A percentile compares a stretch with the other conserved stretches of the same genome.
These are phyloP conservation scores for Neoboletus brunneissimus DNA, from an alignment of 768 basidiomycete genomes.

Conservation along the genomic window DNA sequence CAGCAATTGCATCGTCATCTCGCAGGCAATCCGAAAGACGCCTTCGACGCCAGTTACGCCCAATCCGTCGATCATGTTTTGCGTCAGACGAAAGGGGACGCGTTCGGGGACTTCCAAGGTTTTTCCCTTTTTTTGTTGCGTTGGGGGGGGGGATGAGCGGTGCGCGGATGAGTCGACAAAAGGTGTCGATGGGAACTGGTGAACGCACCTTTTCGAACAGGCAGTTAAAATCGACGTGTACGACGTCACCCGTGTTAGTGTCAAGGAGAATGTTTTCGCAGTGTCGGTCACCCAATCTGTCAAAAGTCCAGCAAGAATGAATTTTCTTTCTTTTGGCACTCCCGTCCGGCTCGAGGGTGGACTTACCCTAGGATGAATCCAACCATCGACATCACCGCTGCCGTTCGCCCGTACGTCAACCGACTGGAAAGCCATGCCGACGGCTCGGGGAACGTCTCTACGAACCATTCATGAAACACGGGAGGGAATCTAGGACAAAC, in stretches of 20 bases:
- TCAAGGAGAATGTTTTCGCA: slow-evolving; percentile 96
- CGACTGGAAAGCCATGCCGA: slow-evolving; percentile 91
- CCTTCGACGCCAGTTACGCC: slow-evolving; percentile 95
- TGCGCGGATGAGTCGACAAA: background rate
- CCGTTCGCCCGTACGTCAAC: slow-evolving; percentile 81
- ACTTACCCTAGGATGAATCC: slow-evolving; percentile 90
- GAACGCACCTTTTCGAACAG: slow-evolving; percentile 86
- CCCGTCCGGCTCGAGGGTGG: background rate
- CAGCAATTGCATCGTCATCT: slow-evolving; percentile 84
- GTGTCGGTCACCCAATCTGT: slow-evolving; percentile 95
- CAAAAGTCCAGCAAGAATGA: background rate
- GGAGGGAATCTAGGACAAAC: slow-evolving; percentile 58
- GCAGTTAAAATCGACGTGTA: slow-evolving; percentile 98
- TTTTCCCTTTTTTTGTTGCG: slow-evolving; percentile 54
- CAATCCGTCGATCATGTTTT: slow-evolving; percentile 88
- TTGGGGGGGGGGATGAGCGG: background rate
- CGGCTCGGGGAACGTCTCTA: slow-evolving; percentile 95
- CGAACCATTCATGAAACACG: slow-evolving; percentile 96
- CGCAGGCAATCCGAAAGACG: slow-evolving; percentile 86
- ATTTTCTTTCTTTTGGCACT: background rate
- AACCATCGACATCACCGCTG: slow-evolving; percentile 98
- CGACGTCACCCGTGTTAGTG: slow-evolving; percentile 78
- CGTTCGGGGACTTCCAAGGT: slow-evolving; percentile 83
- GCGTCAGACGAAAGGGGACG: slow-evolving; percentile 93
- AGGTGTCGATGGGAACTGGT: no score